A percentile compares a stretch with the other conserved stretches of the same genome.
Evolutionary conservation across 306 rosid species (phyloP).

Genomic region (Pyrus communis): DNA sequence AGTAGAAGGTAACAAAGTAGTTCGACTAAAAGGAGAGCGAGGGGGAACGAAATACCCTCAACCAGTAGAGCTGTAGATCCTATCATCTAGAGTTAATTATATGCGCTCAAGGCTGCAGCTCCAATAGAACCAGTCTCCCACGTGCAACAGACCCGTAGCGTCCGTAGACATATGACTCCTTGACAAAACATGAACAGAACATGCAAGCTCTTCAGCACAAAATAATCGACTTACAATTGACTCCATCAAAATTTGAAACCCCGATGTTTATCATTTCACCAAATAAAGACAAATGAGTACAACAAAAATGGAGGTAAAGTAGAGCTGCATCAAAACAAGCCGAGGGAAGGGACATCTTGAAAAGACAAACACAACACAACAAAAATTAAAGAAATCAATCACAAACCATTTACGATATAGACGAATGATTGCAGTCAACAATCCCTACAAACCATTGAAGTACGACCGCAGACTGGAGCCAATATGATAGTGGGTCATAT

Average conservation of each 20-base stretch:
- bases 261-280: background rate
- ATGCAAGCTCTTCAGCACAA: background rate
- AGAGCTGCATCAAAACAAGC: background rate
- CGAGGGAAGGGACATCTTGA: background rate
- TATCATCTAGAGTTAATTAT: too few species aligned
- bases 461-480: background rate
- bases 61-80: too few species aligned
- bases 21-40: too few species aligned
- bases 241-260: background rate
- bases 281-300: background rate
- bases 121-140: too few species aligned
- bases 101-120: too few species aligned
- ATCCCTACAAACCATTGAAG: background rate
- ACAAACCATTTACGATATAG: background rate
- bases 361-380: background rate
- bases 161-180: too few species aligned
- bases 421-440: background rate
- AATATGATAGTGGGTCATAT: background rate
- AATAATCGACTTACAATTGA: background rate
- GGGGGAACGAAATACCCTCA: too few species aligned
- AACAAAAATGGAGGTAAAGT: background rate
- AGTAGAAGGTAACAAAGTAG: too few species aligned
- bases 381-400: background rate
- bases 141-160: too few species aligned
- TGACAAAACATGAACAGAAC: too few species aligned